A percentile compares a stretch with the other conserved stretches of the same genome.
Evolutionary conservation across 768 basidiomycete genomes (phyloP).

Genomic region (Paxillus involutus): DNA sequence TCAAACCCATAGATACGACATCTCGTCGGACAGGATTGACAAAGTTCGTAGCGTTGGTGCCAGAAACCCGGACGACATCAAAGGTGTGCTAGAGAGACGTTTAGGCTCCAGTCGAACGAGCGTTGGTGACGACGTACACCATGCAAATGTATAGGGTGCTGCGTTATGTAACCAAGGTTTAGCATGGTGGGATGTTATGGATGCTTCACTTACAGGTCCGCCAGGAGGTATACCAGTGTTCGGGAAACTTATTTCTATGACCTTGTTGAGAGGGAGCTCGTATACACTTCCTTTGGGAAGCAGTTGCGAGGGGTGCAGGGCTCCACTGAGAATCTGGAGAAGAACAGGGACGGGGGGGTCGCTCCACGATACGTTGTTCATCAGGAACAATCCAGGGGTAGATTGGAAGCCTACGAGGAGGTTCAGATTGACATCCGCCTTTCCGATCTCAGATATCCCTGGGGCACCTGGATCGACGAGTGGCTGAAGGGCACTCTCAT

Average conservation of each 20-base stretch:
- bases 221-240: slow-evolving; percentile 25
- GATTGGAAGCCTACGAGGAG: slow-evolving; percentile 20
- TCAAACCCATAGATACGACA: slow-evolving; percentile 24
- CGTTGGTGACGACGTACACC: slow-evolving; percentile 29
- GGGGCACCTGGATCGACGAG: not conserved
- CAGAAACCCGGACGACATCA: slow-evolving; percentile 34
- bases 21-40: slow-evolving; percentile 38
- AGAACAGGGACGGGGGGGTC: slow-evolving; percentile 51
- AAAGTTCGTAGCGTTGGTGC: slow-evolving; percentile 31
- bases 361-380: slow-evolving; percentile 32
- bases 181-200: not conserved
- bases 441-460: no score
- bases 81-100: slow-evolving; percentile 31
- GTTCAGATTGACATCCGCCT: no score
- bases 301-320: slow-evolving; percentile 42
- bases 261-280: slow-evolving; percentile 42
- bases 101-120: not conserved
- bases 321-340: slow-evolving; percentile 59
- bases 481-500: not conserved
- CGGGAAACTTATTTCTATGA: slow-evolving; percentile 48
- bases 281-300: slow-evolving; percentile 52
- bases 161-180: not conserved
- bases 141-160: slow-evolving; percentile 43
- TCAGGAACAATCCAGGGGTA: slow-evolving; percentile 4
- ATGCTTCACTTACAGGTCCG: slow-evolving; percentile 25